Evolutionary conservation across 441 rosid genomes (phyloP).

Genomic region (Erysimum pusillum): DNA sequence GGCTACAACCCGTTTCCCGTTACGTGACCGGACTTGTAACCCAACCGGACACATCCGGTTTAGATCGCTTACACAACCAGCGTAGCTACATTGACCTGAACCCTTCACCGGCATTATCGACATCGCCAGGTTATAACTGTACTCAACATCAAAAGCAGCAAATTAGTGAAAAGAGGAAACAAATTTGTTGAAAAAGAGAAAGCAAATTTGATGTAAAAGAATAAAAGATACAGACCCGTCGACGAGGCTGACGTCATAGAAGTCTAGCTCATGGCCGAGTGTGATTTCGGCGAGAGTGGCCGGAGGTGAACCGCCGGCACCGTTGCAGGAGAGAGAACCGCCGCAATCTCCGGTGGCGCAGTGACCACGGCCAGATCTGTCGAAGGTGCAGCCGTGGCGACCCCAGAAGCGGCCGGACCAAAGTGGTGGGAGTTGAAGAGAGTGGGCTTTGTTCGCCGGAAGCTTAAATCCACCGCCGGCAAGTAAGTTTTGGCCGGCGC

Average conservation of each 20-base stretch:
- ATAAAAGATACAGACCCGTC: slow-evolving; percentile 87
- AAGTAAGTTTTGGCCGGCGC: slow-evolving; percentile 78
- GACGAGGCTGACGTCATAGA: slow-evolving; percentile 92
- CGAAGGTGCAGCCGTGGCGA: slow-evolving; percentile 88
- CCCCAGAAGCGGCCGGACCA: slow-evolving; percentile 99
- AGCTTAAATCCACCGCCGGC: slow-evolving; percentile 91
- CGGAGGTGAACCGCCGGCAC: slow-evolving; percentile 85
- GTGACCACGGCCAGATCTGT: slow-evolving; percentile 69
- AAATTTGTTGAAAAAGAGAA: background rate
- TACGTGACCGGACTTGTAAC: slow-evolving; percentile 72
- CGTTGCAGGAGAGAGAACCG: slow-evolving; percentile 81
- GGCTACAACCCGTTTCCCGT: slow-evolving; percentile 71
- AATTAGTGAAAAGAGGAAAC: background rate
- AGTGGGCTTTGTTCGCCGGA: slow-evolving; percentile 63
- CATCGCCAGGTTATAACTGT: slow-evolving; percentile 87
- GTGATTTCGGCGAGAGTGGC: slow-evolving; percentile 94
- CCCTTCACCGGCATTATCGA: slow-evolving; percentile 80
- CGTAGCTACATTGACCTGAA: slow-evolving; percentile 82
- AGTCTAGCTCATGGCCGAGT: slow-evolving; percentile 78
- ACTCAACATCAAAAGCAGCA: slow-evolving; percentile 3
- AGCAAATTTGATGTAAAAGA: slow-evolving; percentile 17
- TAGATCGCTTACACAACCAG: slow-evolving; percentile 89
- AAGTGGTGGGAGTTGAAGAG: slow-evolving; percentile 72
- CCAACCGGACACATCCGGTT: slow-evolving; percentile 86
- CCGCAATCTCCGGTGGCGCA: slow-evolving; percentile 96